phyloP scores from a whole-genome alignment of 2,329 filamentous ascomycete genomes.

The Xylaria sp. region DNA sequence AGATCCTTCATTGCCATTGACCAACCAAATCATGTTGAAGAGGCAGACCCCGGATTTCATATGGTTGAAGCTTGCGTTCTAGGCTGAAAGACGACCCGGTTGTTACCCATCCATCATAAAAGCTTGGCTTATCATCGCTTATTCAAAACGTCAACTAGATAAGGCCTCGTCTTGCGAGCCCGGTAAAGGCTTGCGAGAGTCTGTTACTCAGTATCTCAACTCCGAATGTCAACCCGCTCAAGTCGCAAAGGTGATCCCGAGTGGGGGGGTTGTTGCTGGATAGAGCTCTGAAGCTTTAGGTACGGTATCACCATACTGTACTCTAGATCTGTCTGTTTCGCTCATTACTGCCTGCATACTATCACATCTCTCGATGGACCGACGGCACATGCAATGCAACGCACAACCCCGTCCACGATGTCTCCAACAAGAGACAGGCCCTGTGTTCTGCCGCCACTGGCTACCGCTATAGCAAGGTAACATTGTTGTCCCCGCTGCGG shows the following conservation, averaged over 20 bases:
- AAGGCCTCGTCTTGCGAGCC: constrained; percentile 6
- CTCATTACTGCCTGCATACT: constrained; percentile 29
- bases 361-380: constrained; percentile 34
- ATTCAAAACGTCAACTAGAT: constrained; percentile 11
- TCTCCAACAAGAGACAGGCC: constrained; percentile 31
- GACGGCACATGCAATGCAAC: constrained; percentile 37
- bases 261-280: constrained; percentile 15
- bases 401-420: constrained; percentile 28
- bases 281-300: constrained; percentile 1
- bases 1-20: constrained; percentile 26
- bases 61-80: constrained; percentile 34
- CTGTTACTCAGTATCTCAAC: not conserved
- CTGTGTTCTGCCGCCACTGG: constrained; percentile 36
- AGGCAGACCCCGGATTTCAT: constrained; percentile 29
- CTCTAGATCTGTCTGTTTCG: constrained; percentile 26
- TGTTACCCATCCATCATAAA: constrained; percentile 25
- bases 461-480: constrained; percentile 31
- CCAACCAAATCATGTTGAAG: constrained; percentile 19
- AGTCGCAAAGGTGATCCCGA: constrained; percentile 18
- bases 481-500: constrained; percentile 29
- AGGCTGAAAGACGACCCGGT: constrained; percentile 34
- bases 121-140: constrained; percentile 21
- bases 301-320: constrained; percentile 4
- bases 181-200: constrained; percentile 16
- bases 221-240: constrained; percentile 13